Base-by-base conservation (phyloP, 768 basidiomycete genomes). In the Suillus luteus region DNA sequence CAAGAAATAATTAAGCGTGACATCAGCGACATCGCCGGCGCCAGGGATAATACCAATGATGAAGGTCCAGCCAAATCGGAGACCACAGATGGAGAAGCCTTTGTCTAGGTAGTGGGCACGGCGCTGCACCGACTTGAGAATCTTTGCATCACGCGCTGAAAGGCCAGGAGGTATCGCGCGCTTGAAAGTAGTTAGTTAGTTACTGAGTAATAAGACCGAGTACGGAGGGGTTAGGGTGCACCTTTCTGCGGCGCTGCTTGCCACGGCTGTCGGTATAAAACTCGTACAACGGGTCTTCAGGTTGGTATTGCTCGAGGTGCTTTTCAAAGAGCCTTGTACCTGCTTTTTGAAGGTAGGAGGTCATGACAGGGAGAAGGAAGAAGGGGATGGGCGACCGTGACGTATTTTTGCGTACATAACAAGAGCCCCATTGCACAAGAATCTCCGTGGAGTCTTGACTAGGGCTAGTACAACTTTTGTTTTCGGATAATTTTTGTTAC, bases 91-190 rank as follows among this genome's bases (percentile, higher is more conserved):
- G 49, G 72, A 80, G 80, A 97, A 92, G 2, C 92, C 88, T 75
- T 93, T 95, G 78, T 97, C 95, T 61, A 97, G 88, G 72, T 89
- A 86, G 69, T 91, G 92, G 1, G 93, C 94, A 7, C 93, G 82
- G 40, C 83, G 81, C 70, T 91, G 86, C 38, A 97, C 86, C 22
- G 87, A 85, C 67, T 83, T 83, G 48, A 97, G 81, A 58, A 95
- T 88, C 57, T 85, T 84, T 43, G 84, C 83, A 67, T 97, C 96
- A 27, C 90, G 85, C 17, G 81, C 73, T 0, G 91, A 91, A 2
- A 97, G 82, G 0, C 94, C 94, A 10, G 86, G 85, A 0, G 95
- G 95, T 0, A 85, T 75, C 19, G 81, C 84, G 46, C 92, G 85
- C 91, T 92, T 41, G 22, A 19, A 40, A 33, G 60, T 31, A n/a